These are phyloP conservation scores for Corymbia citriodora DNA, from an alignment of 441 rosid species.

Conservation along the genomic window DNA sequence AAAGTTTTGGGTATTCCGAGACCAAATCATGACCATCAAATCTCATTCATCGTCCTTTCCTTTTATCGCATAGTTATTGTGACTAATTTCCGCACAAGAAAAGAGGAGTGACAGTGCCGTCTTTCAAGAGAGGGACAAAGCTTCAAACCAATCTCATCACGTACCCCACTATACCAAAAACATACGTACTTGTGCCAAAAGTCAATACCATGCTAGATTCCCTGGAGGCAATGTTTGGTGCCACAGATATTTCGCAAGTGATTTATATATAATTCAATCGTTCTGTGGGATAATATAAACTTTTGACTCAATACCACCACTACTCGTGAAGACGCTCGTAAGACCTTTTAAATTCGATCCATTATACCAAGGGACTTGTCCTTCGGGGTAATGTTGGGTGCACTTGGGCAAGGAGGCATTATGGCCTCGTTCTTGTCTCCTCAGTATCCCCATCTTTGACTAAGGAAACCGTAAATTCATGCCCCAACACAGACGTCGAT, in stretches of 20 bases:
- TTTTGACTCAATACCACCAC: neutral
- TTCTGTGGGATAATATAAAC: neutral
- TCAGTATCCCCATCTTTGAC: neutral
- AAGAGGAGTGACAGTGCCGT: neutral
- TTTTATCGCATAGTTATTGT: too few relatives aligned
- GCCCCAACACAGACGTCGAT: accelerated
- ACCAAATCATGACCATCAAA: neutral
- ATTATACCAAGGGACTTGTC: accelerated
- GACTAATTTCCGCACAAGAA: neutral
- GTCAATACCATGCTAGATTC: neutral
- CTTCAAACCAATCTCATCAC: neutral
- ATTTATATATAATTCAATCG: neutral
- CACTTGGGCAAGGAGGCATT: neutral
- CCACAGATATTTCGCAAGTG: accelerated
- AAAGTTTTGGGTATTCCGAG: neutral
- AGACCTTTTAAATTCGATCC: neutral
- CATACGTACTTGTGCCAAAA: accelerated
- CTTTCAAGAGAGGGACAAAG: neutral
- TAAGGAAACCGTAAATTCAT: neutral
- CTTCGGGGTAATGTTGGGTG: neutral
- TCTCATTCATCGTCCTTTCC: neutral
- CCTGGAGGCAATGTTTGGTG: neutral
- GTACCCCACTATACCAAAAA: neutral
- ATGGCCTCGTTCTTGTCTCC: neutral
- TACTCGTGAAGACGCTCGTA: neutral